A percentile compares a stretch with the other conserved stretches of the same genome.
Evolutionary conservation across 148 eudicot species (phyloP).

Genomic region (Camellia sinensis): DNA sequence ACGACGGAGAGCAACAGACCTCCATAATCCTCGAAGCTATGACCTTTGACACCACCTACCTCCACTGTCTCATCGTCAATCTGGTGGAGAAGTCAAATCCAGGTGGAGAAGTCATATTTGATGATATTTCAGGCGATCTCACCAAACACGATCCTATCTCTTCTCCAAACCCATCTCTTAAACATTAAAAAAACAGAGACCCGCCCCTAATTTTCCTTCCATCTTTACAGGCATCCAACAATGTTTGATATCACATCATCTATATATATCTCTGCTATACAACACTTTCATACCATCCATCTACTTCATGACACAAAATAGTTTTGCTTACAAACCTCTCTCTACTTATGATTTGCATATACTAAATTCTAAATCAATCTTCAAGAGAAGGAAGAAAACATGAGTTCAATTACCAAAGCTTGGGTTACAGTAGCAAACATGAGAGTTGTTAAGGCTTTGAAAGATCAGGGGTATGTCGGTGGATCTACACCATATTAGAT

Average conservation of each 20-base stretch:
- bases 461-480: conserved; percentile 33
- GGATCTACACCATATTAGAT: conserved; percentile 25
- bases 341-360: neutral
- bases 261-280: too few relatives aligned
- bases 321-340: neutral
- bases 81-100: too few relatives aligned
- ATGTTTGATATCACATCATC: neutral
- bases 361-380: neutral
- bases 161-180: too few relatives aligned
- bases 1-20: too few relatives aligned
- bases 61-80: too few relatives aligned
- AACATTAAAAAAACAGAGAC: too few relatives aligned
- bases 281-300: neutral
- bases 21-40: too few relatives aligned
- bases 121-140: too few relatives aligned
- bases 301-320: neutral
- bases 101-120: too few relatives aligned
- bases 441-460: conserved; percentile 26
- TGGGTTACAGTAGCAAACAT: conserved; percentile 16
- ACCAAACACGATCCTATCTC: too few relatives aligned
- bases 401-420: conserved; percentile 18
- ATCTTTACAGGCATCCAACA: too few relatives aligned
- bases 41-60: too few relatives aligned
- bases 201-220: neutral
- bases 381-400: neutral